A percentile compares a stretch with the other conserved stretches of the same genome.
Evolutionary conservation across 176 grass and related monocot genomes (phyloP).

Genomic region (Thalia dealbata): DNA sequence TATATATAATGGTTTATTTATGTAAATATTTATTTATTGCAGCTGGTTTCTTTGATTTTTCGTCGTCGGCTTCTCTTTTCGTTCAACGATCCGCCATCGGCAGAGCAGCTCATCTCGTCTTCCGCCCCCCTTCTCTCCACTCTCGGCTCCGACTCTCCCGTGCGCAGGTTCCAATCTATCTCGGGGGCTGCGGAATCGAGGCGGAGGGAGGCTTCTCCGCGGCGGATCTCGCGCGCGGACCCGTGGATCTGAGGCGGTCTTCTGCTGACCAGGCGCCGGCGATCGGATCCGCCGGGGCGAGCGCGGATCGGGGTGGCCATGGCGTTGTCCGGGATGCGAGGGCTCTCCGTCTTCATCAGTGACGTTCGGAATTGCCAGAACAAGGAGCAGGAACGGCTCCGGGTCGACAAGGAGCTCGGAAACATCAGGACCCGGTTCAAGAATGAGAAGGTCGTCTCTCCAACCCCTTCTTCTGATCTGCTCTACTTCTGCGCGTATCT

Average conservation of each 20-base stretch:
- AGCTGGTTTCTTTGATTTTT: neutral
- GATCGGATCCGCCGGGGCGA: constrained; percentile 50
- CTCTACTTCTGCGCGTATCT: neutral
- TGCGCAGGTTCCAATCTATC: neutral
- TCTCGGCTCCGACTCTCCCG: neutral
- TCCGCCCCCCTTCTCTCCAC: neutral
- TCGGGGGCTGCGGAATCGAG: neutral
- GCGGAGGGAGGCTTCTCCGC: neutral
- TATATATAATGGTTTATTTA: neutral
- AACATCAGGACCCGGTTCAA: constrained; percentile 94
- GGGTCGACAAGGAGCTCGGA: constrained; percentile 99
- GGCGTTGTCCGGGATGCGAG: constrained; percentile 96
- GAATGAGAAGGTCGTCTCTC: constrained; percentile 64
- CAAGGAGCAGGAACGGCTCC: constrained; percentile 98
- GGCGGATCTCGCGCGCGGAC: neutral
- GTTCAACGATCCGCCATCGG: neutral
- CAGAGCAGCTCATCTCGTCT: neutral
- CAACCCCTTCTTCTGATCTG: neutral
- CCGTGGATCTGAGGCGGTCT: constrained; percentile 4
- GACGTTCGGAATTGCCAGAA: constrained; percentile 98
- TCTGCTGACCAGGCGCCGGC: constrained; percentile 17
- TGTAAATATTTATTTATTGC: neutral
- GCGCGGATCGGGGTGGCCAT: constrained; percentile 28
- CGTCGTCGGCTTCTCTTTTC: neutral
- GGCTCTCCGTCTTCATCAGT: constrained; percentile 98